Evolutionary conservation across 345 rosid species (phyloP), one percentile per base, ranked within the genome.

Genomic region (Sonneratia caseolaris): DNA sequence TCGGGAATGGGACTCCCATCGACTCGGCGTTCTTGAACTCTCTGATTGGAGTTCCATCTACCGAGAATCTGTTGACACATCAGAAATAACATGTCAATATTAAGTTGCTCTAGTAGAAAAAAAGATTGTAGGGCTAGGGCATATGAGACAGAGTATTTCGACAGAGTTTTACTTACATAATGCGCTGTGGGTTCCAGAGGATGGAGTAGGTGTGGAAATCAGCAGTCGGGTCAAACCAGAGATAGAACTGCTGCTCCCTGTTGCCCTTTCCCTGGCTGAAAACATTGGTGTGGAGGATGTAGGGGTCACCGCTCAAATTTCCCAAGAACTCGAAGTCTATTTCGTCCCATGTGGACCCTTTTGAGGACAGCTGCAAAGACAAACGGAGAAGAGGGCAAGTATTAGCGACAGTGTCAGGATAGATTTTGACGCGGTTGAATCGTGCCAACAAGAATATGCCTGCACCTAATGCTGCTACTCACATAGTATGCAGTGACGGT

Each of bases 261-360:
- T 84, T 80, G 19, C 92, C 90, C 76, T 84, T 84, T 36, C 90
- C 90, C 71, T 83, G 82, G 32, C 79, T 77, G 70, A 76, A 84
- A 27, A 88, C 82, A 72, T 87, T 88, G 45, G 90, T 86, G 72
- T 88, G 92, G 21, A 88, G 76, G 64, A 85, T 82, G 82, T 83
- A 88, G 42, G 89, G 92, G 43, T 87, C 86, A n/a, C 92, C 92
- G 66, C 86, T 85, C 72, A 73, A 56, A 62, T 88, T 88, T 9
- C 92, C 92, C 14, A 88, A 71, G 75, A 88, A 88, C 82, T 86
- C 88, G 37, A 80, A 84, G 57, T 86, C 92, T 18, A 88, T 84
- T 77, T 88, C 90, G 69, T 88, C 92, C 90, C 92, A 88, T 22
- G 83, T 64, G 19, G 87, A 77, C 76, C 90, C 92, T 15, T 83